Evolutionary conservation across 2,329 filamentous ascomycete species (phyloP).

Genomic region (Fusarium sp.): DNA sequence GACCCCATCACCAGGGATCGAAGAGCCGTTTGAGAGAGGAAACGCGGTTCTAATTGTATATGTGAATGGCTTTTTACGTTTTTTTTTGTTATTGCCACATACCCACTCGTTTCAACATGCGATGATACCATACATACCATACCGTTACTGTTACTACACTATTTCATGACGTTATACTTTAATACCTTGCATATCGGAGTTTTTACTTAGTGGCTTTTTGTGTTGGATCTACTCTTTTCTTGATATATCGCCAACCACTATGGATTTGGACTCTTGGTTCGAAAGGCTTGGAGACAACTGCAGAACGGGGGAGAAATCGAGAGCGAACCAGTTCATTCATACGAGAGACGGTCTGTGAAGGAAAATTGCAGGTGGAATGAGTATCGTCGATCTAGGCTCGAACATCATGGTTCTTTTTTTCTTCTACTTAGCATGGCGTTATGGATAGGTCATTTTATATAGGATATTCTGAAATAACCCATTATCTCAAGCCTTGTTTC

Average conservation of each 20-base stretch:
- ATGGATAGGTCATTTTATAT: conserved; percentile 15
- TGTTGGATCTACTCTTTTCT: conserved; percentile 24
- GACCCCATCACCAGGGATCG: conserved; percentile 62
- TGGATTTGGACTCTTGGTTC: conserved; percentile 1
- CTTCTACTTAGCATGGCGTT: conserved; percentile 32
- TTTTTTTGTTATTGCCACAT: conserved; percentile 47
- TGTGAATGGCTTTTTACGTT: conserved; percentile 39
- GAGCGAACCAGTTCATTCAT: background rate
- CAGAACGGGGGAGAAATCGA: background rate
- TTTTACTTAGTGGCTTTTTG: conserved; percentile 10
- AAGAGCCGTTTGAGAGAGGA: conserved; percentile 68
- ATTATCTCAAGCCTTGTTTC: background rate
- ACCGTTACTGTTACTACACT: conserved; percentile 7
- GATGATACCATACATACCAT: conserved; percentile 46
- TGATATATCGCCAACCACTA: conserved; percentile 3
- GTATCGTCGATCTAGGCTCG: conserved; percentile 9
- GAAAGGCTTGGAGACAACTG: background rate
- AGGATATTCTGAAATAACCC: conserved; percentile 2
- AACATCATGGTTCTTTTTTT: conserved; percentile 6
- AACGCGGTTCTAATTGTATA: conserved; percentile 57
- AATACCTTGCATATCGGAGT: conserved; percentile 40
- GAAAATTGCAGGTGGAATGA: background rate
- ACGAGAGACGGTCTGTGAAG: background rate
- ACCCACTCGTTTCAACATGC: conserved; percentile 49
- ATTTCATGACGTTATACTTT: conserved; percentile 43